Evolutionary conservation across 345 rosid genomes (phyloP).

Genomic region (Hirschfeldia incana): DNA sequence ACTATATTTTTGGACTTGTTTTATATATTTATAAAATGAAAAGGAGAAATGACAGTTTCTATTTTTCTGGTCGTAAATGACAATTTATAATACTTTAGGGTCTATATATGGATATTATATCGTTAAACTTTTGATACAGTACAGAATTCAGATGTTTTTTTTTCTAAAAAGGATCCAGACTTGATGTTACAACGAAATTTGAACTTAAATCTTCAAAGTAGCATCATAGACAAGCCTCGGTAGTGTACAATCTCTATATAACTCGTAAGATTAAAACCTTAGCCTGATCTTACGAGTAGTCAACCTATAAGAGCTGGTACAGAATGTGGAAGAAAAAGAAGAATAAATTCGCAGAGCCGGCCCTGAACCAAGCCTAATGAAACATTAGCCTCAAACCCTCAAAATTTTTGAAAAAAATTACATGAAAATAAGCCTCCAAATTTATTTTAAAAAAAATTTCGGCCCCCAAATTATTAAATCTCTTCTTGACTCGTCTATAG

Average conservation of each 20-base stretch:
- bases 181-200: not conserved
- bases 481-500: too few relatives aligned
- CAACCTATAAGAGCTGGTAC: not conserved
- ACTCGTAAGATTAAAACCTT: not conserved
- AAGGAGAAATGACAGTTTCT: not conserved
- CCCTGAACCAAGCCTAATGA: too few relatives aligned
- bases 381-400: too few relatives aligned
- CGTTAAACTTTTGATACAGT: not conserved
- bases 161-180: not conserved
- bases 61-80: not conserved
- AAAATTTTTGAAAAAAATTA: too few relatives aligned
- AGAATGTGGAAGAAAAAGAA: not conserved
- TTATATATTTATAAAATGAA: too few relatives aligned
- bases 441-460: too few relatives aligned
- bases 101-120: not conserved
- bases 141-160: not conserved
- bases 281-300: not conserved
- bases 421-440: too few relatives aligned
- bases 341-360: not conserved
- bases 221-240: not conserved
- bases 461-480: too few relatives aligned
- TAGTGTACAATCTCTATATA: not conserved
- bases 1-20: not conserved
- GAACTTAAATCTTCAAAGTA: not conserved
- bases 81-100: not conserved